Percentiles rank a stretch among this genome's conserved stretches.
phyloP scores from a whole-genome alignment of 495 filamentous ascomycete genomes.

The Stereocaulon alpinum region DNA sequence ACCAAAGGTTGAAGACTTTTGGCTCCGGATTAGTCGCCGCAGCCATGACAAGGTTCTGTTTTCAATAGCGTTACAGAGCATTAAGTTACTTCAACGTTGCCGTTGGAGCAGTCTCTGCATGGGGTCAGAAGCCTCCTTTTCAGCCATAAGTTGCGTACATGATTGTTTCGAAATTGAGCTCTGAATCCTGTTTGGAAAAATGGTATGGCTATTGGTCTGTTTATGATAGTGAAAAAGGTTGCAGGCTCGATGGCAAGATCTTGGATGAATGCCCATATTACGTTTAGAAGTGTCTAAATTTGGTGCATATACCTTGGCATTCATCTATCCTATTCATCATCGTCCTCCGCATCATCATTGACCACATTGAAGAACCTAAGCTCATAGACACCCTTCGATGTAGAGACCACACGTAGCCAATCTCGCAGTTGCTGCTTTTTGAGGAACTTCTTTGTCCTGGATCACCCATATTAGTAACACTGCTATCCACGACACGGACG shows the following conservation, averaged over 20 bases:
- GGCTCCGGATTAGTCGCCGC: no score
- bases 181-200: no score
- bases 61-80: no score
- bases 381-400: conserved; percentile 94
- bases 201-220: neutral
- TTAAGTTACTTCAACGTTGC: no score
- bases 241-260: neutral
- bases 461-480: conserved; percentile 12
- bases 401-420: conserved; percentile 98
- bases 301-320: neutral
- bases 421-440: conserved; percentile 99
- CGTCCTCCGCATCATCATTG: conserved; percentile 91
- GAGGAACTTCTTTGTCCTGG: conserved; percentile 99
- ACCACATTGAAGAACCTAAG: conserved; percentile 99
- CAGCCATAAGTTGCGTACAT: no score
- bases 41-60: no score
- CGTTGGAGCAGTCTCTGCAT: no score
- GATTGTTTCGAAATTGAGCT: no score
- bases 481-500: neutral
- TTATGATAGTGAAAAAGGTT: neutral
- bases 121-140: no score
- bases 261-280: neutral
- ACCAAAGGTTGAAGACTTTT: no score
- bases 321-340: conserved; percentile 68
- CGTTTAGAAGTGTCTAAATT: neutral